These are phyloP conservation scores for Powellomyces hirtus DNA, from an alignment of 192 early-diverging fungal genomes.

Conservation along the genomic window DNA sequence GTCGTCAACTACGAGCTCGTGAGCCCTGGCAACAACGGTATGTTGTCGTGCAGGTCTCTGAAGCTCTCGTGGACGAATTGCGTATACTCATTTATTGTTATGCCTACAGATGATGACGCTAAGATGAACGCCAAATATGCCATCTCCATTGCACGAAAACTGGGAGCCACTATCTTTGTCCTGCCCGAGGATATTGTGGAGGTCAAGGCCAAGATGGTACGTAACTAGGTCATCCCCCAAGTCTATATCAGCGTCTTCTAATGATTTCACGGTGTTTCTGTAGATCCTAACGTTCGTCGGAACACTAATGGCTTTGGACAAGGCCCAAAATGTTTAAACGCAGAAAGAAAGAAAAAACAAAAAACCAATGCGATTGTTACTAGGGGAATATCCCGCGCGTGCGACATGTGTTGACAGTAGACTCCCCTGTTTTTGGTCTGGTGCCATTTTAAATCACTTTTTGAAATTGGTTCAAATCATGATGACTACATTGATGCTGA, in stretches of 20 bases:
- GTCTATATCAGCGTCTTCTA: background rate
- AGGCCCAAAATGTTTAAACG: slow-evolving; percentile 8
- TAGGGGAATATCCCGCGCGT: too few species aligned
- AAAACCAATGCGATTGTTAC: background rate
- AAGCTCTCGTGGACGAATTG: too few species aligned
- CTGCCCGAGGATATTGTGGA: slow-evolving; percentile 99
- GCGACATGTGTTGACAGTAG: too few species aligned
- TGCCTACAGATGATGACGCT: slow-evolving; percentile 69
- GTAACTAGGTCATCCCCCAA: background rate
- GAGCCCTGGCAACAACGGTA: slow-evolving; percentile 51
- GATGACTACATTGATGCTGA: too few species aligned
- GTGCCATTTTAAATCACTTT: too few species aligned
- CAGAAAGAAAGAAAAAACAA: background rate
- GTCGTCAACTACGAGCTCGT: slow-evolving; percentile 88
- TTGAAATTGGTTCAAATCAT: too few species aligned
- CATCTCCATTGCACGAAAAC: slow-evolving; percentile 97
- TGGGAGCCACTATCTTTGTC: slow-evolving; percentile 98
- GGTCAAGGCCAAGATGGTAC: slow-evolving; percentile 93
- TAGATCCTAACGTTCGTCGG: slow-evolving; percentile 94
- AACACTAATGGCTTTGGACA: slow-evolving; percentile 83
- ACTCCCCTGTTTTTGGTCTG: too few species aligned
- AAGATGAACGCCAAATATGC: slow-evolving; percentile 94
- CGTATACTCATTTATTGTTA: background rate
- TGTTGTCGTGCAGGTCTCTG: slow-evolving; percentile 5
- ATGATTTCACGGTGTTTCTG: background rate